These are phyloP conservation scores for Xylaria castorea DNA, from an alignment of 495 filamentous ascomycete species.

Conservation along the genomic window DNA sequence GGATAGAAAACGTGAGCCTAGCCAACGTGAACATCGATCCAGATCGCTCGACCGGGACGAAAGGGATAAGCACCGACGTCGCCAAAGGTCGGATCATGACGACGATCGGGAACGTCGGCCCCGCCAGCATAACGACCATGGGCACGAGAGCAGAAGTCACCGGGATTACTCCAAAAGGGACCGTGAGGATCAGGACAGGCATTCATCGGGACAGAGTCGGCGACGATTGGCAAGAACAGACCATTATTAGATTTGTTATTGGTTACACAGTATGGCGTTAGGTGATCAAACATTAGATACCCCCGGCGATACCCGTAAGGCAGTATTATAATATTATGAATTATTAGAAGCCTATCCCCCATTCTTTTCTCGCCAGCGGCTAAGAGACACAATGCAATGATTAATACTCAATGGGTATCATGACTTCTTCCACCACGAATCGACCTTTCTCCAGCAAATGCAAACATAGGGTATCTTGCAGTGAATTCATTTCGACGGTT, in stretches of 20 bases:
- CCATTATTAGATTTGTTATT: conserved; percentile 27
- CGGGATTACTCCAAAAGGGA: not conserved
- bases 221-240: conserved; percentile 23
- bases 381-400: not conserved
- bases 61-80: conserved; percentile 17
- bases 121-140: conserved; percentile 4
- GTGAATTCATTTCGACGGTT: conserved; percentile 27
- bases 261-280: conserved; percentile 26
- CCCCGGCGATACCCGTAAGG: not conserved
- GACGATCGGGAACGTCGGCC: conserved; percentile 17
- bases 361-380: not conserved
- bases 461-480: conserved; percentile 4
- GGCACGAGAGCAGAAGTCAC: conserved; percentile 3
- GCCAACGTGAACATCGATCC: conserved; percentile 25
- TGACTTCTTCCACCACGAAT: not conserved
- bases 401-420: conserved; percentile 21
- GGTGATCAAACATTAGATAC: conserved; percentile 27
- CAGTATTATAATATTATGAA: conserved; percentile 13
- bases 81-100: conserved; percentile 16
- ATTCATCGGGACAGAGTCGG: conserved; percentile 16
- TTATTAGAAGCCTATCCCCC: not conserved
- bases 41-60: not conserved
- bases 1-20: conserved; percentile 26
- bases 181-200: conserved; percentile 22
- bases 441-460: not conserved